phyloP scores from a whole-genome alignment of 1,284 basidiomycete genomes.

The Fomitopsis pinicola region DNA sequence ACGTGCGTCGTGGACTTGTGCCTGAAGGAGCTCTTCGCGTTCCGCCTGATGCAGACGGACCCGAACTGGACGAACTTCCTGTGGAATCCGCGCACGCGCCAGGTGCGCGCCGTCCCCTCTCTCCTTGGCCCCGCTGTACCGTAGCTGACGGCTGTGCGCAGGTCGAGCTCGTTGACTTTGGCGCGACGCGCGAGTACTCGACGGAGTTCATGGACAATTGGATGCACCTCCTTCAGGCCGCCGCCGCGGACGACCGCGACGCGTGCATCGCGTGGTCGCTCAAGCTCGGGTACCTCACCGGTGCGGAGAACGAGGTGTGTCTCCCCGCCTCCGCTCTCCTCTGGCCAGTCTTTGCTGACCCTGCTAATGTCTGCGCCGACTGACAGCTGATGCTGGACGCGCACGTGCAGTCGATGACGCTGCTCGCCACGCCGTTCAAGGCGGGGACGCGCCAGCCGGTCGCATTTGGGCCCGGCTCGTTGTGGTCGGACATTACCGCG shows the following conservation, averaged over 20 bases:
- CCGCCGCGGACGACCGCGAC: constrained; percentile 65
- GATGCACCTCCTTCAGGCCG: constrained; percentile 78
- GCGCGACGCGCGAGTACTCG: constrained; percentile 86
- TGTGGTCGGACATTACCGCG: constrained; percentile 68
- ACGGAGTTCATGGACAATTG: constrained; percentile 89
- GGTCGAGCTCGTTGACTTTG: constrained; percentile 95
- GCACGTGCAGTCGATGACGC: constrained; percentile 81
- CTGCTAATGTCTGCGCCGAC: not conserved
- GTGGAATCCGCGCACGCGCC: constrained; percentile 65
- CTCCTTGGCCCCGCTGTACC: not conserved
- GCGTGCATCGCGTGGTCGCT: constrained; percentile 75
- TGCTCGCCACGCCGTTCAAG: constrained; percentile 82
- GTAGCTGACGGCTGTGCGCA: constrained; percentile 19
- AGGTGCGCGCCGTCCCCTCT: constrained; percentile 29
- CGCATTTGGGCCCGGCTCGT: constrained; percentile 61
- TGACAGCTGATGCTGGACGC: constrained; percentile 81
- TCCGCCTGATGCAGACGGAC: constrained; percentile 96
- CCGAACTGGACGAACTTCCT: constrained; percentile 99
- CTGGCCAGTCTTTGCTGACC: not conserved
- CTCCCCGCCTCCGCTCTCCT: not conserved
- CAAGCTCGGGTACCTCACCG: constrained; percentile 87
- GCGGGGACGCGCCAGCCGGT: constrained; percentile 60
- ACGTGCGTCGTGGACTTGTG: constrained; percentile 81
- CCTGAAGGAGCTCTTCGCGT: constrained; percentile 87
- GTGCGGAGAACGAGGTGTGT: constrained; percentile 77